Evolutionary conservation across 2,329 filamentous ascomycete genomes (phyloP), one percentile per base, ranked within the genome.

Genomic region (Epichloe sp.): DNA sequence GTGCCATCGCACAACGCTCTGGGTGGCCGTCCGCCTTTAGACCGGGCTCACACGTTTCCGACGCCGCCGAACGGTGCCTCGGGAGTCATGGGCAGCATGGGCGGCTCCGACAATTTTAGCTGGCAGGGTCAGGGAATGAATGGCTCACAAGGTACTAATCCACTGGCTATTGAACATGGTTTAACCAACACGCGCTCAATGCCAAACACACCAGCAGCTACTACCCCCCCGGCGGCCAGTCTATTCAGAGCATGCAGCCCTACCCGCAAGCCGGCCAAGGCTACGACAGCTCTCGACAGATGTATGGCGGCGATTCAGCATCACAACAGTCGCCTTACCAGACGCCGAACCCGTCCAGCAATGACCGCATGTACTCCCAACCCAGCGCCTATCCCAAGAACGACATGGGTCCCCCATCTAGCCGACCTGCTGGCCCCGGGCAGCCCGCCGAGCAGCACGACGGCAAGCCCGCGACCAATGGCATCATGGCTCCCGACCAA

Each of bases 41-140:
- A 96, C 56, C 82, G 91, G 49, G 85, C 89, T 15, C 86, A 95
- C 65, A 95, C 89, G 2, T 96, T 96, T 68, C 90, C 91, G 3
- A 96, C 91, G 3, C 91, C 91, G 37, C 90, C 91, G 1, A 88
- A 90, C 0, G 96, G 88, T 65, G 86, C 89, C n/a, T 93, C 89
- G 0, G 88, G 88, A 67, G 80, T 94, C 44, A 88, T 83, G 69
- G 76, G 71, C 71, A 70, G 78, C 54, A 88, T 95, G 76, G 82
- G 82, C 44, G 78, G 78, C 57, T 82, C 85, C 40, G 85, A 88
- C 36, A 85, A 78, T 41, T 95, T 91, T 65, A 85, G 90, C 63
- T 96, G 90, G 87, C 76, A 70, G 36, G 73, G 74, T 52, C 79
- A 67, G 49, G 77, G 77, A 55, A 83, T 87, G 74, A 76, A 71